Evolutionary conservation across 2,329 filamentous ascomycete species (phyloP), one percentile per base, ranked within the genome.

Genomic region (Aspergillus udagawae): DNA sequence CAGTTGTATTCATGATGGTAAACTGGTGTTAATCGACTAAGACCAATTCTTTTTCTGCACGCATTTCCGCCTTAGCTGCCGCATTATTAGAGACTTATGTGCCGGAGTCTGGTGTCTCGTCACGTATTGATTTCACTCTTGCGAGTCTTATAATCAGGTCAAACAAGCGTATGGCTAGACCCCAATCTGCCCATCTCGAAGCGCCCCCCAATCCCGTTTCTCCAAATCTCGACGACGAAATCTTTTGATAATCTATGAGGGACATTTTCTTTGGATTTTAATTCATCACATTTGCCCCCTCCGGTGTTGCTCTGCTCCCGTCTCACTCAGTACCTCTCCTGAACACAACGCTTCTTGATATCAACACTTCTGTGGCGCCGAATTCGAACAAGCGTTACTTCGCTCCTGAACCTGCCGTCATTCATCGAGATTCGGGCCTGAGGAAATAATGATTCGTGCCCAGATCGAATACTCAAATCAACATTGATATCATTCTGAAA

Each of bases 11-110:
- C 55, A 61, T 59, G 52, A 51, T 49, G 53, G 60, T 66, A 63
- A 63, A 62, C 58, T 60, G 57, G 56, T 61, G 53, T 63, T 60
- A 17, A 65, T 62, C 59, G 63, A 57, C 49, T 45, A 59, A 48
- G 52, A 49, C 54, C 55, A 58, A 50, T 53, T 54, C 48, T 54
- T 54, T 45, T 54, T 49, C 58, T 58, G 57, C 60, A 61, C 59
- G 57, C 60, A 44, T 56, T 50, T 45, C 27, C 54, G 54, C 47
- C 49, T 53, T 20, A 25, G 35, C 29, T 32, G 29, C 29, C 29
- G 9, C 10, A 14, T 32, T 14, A 6, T 32, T 38, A 17, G 32
- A 38, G 32, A 17, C 14, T 38, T 38, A 17, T 17, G 14, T 38
- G 14, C 14, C 14, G 14, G 3, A 38, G 32, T 38, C 32, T 38